phyloP scores from a whole-genome alignment of 2,329 filamentous ascomycete genomes.

The Fusarium xylarioides region DNA sequence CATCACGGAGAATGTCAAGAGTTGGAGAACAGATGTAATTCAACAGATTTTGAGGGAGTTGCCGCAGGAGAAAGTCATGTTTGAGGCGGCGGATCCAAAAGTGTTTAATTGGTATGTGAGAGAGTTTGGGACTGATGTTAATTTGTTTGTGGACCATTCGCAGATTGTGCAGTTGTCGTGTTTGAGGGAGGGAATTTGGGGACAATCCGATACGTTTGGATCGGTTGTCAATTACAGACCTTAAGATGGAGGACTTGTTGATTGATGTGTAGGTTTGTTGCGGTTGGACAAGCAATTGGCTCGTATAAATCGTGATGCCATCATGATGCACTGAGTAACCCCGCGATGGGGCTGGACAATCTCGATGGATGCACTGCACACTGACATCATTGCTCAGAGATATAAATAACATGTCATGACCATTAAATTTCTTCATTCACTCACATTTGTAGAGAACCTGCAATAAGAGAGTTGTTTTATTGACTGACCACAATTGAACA shows the following conservation, averaged over 20 bases:
- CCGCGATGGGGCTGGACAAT: background rate
- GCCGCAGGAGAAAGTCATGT: slow-evolving; percentile 63
- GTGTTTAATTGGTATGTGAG: slow-evolving; percentile 66
- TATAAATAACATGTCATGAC: background rate
- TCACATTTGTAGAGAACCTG: no score
- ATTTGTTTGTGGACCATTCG: slow-evolving; percentile 65
- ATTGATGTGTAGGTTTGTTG: background rate
- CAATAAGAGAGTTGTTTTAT: no score
- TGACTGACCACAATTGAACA: no score
- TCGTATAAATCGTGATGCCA: slow-evolving; percentile 12
- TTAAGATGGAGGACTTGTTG: background rate
- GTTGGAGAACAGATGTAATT: slow-evolving; percentile 65
- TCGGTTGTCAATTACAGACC: slow-evolving; percentile 1
- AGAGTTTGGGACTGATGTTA: slow-evolving; percentile 66
- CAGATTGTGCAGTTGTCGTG: slow-evolving; percentile 66
- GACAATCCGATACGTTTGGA: slow-evolving; percentile 64
- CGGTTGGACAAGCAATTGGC: background rate
- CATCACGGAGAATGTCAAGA: slow-evolving; percentile 64
- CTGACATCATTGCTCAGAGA: slow-evolving; percentile 23
- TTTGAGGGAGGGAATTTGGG: slow-evolving; percentile 62
- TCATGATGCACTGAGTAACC: slow-evolving; percentile 13
- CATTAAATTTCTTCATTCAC: background rate
- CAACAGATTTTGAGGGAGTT: slow-evolving; percentile 61
- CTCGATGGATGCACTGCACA: slow-evolving; percentile 6
- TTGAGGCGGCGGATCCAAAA: slow-evolving; percentile 64